Base-by-base conservation (phyloP, 176 grass and related monocot genomes). In the Bothriochloa decipiens region DNA sequence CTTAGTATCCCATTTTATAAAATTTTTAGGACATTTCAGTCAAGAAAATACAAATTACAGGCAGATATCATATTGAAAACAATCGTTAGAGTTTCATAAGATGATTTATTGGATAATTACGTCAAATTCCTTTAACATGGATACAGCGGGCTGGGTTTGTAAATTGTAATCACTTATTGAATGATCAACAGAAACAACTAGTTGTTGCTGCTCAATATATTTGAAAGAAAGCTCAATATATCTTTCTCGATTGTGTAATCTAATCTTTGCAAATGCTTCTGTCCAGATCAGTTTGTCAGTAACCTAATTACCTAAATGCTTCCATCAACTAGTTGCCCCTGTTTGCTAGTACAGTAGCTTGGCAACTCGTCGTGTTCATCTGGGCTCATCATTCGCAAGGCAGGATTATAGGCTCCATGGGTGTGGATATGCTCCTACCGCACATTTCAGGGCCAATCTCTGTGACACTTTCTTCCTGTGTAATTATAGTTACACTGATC, bases 371-470 rank as follows among this genome's bases (percentile, higher is more conserved):
- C 26, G 22, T 87, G 72, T 82, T 82, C 57, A 85, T 85, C 45
- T 86, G 43, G 25, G 11, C n/a, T 37, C 39, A 60, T 98, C 84
- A 99, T 72, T 99, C 84, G 67, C 97, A 96, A 69, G 93, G 75
- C 66, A 94, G 45, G 68, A 91, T 91, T 63, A 72, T 92, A 60
- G 97, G 93, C 65, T 99, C 93, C 93, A 96, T 94, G 62, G 97
- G 91, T 76, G 86, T 81, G 68, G 84, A 91, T 77, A 93, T 78
- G 77, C 81, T 88, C 62, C 90, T 87, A 63, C 43, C 79, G 40
- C 93, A 96, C 86, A 92, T 92, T 60, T 88, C 86, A 55, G 96
- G 81, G 68, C 15, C 68, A 66, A 94, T 80, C 76, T 80, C 77
- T 74, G 71, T 94, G 63, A 96, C 75, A 46, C 73, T 89, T 84